Evolutionary conservation across 495 filamentous ascomycete species (phyloP).

Genomic region (Podospora tetraspora): DNA sequence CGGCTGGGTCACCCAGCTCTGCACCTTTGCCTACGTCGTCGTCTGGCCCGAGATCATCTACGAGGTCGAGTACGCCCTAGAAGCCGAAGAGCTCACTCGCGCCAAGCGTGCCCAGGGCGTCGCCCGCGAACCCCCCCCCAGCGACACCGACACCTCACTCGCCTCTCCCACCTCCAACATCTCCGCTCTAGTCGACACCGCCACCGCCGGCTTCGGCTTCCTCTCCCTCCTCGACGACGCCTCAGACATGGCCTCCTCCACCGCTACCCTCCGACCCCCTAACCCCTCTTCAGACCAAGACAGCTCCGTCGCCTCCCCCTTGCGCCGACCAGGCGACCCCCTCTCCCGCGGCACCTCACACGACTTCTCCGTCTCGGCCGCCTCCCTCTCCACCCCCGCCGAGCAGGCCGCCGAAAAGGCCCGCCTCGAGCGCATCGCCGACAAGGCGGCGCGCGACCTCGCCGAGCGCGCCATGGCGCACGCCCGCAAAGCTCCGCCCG

Average conservation of each 20-base stretch:
- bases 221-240: conserved; percentile 19
- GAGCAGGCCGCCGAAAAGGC: conserved; percentile 47
- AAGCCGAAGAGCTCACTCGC: conserved; percentile 44
- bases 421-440: conserved; percentile 46
- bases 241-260: conserved; percentile 15
- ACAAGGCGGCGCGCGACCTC: conserved; percentile 40
- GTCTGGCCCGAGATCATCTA: conserved; percentile 58
- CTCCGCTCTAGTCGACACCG: conserved; percentile 20
- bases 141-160: conserved; percentile 16
- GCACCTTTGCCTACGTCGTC: conserved; percentile 79
- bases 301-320: conserved; percentile 2
- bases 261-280: conserved; percentile 25
- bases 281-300: conserved; percentile 20
- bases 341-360: conserved; percentile 9
- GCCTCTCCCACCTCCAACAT: conserved; percentile 7
- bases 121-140: conserved; percentile 15
- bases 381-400: conserved; percentile 26
- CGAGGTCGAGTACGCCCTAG: conserved; percentile 53
- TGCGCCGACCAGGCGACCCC: conserved; percentile 1
- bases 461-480: conserved; percentile 45
- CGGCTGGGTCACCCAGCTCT: conserved; percentile 87
- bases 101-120: conserved; percentile 22
- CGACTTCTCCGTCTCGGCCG: conserved; percentile 5
- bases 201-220: conserved; percentile 24
- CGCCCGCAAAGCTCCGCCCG: conserved; percentile 39